phyloP scores from a whole-genome alignment of 2,329 filamentous ascomycete species.

The Sodiomyces alkalinus region DNA sequence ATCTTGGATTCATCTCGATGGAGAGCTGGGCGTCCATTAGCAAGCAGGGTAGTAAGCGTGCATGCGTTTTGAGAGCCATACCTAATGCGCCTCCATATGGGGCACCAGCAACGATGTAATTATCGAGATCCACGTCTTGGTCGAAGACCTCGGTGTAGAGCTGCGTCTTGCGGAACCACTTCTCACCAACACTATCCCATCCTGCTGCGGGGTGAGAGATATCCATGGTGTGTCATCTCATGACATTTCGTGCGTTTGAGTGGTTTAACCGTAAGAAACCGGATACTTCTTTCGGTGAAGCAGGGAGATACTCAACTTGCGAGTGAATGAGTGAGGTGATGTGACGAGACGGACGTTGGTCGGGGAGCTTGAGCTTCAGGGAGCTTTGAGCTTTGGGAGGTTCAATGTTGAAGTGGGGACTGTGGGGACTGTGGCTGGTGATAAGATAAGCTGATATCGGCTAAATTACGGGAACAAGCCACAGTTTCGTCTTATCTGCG shows the following conservation, averaged over 20 bases:
- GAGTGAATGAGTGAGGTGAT: too few relatives aligned
- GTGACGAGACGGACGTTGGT: too few relatives aligned
- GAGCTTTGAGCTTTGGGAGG: too few relatives aligned
- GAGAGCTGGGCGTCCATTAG: constrained; percentile 59
- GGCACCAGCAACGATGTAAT: constrained; percentile 81
- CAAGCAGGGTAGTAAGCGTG: constrained; percentile 12
- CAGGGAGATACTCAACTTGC: too few relatives aligned
- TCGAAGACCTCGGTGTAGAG: constrained; percentile 91
- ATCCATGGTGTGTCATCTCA: constrained; percentile 33
- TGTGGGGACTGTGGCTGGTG: too few relatives aligned
- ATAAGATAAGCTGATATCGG: too few relatives aligned
- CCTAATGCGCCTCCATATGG: constrained; percentile 88
- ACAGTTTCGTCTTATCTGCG: too few relatives aligned
- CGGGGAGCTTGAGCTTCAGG: too few relatives aligned
- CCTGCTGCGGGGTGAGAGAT: constrained; percentile 58
- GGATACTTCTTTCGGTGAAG: too few relatives aligned
- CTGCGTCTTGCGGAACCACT: constrained; percentile 89
- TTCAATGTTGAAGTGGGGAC: too few relatives aligned
- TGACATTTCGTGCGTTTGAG: background rate
- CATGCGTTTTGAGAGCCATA: constrained; percentile 26
- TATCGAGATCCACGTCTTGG: constrained; percentile 84
- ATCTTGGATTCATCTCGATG: constrained; percentile 82
- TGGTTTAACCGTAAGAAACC: background rate
- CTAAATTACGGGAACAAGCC: constrained; percentile 3
- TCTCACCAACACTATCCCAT: constrained; percentile 88